phyloP scores from a whole-genome alignment of 352 stramenopile genomes.

The Globisporangium rhizosaccharum region DNA sequence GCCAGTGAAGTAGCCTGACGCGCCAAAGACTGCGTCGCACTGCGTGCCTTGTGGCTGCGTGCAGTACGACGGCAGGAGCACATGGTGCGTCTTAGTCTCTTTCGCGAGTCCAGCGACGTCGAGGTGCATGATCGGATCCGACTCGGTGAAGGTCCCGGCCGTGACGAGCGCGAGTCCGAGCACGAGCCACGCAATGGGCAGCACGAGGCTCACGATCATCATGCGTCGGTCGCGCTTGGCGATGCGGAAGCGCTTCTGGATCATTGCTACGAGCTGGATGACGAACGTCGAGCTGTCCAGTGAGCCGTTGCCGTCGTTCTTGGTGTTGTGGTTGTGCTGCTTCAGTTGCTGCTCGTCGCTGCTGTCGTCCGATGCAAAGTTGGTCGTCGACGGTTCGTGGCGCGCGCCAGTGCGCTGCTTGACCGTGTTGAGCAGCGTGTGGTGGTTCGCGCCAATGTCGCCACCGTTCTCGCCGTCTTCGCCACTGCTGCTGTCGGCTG shows the following conservation, averaged over 20 bases:
- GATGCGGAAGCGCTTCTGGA: slow-evolving; percentile 87
- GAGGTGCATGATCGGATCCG: slow-evolving; percentile 41
- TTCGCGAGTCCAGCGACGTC: slow-evolving; percentile 9
- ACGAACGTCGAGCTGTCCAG: slow-evolving; percentile 49
- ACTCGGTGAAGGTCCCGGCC: slow-evolving; percentile 39
- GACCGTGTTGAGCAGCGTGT: slow-evolving; percentile 20
- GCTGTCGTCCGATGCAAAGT: no score
- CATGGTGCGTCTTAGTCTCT: no score
- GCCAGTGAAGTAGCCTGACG: slow-evolving; percentile 24
- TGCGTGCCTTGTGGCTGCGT: slow-evolving; percentile 18
- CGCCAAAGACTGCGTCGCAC: slow-evolving; percentile 12
- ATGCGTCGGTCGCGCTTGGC: slow-evolving; percentile 90
- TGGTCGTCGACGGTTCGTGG: no score
- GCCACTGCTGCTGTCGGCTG: slow-evolving; percentile 37
- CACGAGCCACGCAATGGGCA: slow-evolving; percentile 42
- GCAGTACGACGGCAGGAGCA: no score
- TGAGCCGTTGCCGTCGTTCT: slow-evolving; percentile 19
- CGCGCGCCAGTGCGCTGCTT: slow-evolving; percentile 1
- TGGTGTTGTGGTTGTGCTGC: not conserved
- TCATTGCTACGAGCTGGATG: slow-evolving; percentile 81
- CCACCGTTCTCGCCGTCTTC: slow-evolving; percentile 27
- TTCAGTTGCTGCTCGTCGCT: not conserved
- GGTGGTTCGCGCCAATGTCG: slow-evolving; percentile 33
- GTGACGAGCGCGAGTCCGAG: slow-evolving; percentile 37
- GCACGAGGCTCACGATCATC: slow-evolving; percentile 68